Base-by-base conservation (phyloP, 1,284 basidiomycete species). In the Salmacisia buchloeana region DNA sequence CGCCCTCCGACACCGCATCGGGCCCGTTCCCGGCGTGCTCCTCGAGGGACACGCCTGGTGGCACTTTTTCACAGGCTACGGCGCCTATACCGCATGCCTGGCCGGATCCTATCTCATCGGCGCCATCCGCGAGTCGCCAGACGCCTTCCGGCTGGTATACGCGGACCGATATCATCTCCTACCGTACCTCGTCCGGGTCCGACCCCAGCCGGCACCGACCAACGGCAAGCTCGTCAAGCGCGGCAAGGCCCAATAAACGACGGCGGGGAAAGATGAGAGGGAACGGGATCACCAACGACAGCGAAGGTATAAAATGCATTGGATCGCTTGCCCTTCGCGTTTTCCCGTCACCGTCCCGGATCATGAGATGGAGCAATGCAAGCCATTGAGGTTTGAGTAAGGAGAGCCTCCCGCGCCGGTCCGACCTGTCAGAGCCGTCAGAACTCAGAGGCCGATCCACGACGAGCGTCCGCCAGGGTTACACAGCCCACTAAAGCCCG, bases 401-500 rank as follows among this genome's bases (percentile, higher is more conserved):
- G 18, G 18, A 10, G 10, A 9, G 9, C 18, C 10, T 38, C 36
- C 9, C 18, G 36, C 36, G 9, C 9, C 18, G 36, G 10, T 18
- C 36, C 18, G 36, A 38, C 36, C 36, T 18, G n/a, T n/a, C n/a
- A n/a, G n/a, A n/a, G n/a, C n/a, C n/a, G n/a, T n/a, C 36, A 38
- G 29, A 34, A 23, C 25, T 33, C 79, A 85, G 52, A 97, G 81
- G 13, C 92, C 92, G 70, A 97, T 92, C 89, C 89, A 97, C 72
- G 90, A 94, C 76, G 91, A 91, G 46, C 89, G 83, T 1, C 94
- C 94, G 0, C 87, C 86, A 0, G 92, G 86, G 80, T 97, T 97
- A 76, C 96, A 93, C 79, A 97, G 81, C 65, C 85, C 85, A 23
- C 91, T 93, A 82, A 96, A 92, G 2, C 91, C 92, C 74, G 97